Percentiles rank a stretch among this genome's conserved stretches.
Evolutionary conservation across 2,329 filamentous ascomycete genomes (phyloP).

Genomic region (Colletotrichum incanum): DNA sequence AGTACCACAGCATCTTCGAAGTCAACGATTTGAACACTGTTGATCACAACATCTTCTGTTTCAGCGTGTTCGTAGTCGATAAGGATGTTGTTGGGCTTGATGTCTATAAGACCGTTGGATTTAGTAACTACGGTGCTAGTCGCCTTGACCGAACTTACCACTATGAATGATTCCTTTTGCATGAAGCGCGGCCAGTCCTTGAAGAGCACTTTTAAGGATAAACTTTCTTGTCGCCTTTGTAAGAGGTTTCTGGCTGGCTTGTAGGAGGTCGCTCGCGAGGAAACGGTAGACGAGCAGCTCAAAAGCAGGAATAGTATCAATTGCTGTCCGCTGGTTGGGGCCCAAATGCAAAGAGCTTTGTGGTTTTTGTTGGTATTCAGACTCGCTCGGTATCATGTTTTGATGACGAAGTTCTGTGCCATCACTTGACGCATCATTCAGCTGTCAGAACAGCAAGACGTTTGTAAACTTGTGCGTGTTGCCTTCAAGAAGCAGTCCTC

Average conservation of each 20-base stretch:
- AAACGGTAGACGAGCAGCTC: background rate
- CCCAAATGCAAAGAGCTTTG: background rate
- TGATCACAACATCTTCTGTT: background rate
- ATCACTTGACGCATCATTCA: background rate
- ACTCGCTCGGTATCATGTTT: constrained; percentile 3
- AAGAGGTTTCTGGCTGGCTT: background rate
- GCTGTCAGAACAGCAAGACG: no score
- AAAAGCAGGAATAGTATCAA: background rate
- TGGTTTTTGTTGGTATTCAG: background rate
- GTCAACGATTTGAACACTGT: background rate
- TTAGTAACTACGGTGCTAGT: background rate
- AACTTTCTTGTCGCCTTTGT: background rate
- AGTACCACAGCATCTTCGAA: background rate
- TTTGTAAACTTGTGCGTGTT: no score
- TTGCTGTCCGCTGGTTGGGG: background rate
- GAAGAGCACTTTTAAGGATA: background rate
- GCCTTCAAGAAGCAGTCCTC: no score
- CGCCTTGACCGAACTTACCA: background rate
- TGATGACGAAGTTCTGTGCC: background rate
- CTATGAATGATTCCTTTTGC: constrained; percentile 1
- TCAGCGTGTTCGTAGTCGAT: background rate
- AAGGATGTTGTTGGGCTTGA: constrained; percentile 7
- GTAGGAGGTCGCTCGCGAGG: background rate
- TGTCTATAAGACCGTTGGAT: background rate
- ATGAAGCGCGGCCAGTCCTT: background rate